Percentiles rank a stretch among this genome's conserved stretches.
phyloP scores from a whole-genome alignment of 176 grass and related monocot species.

The maize (Zea mays) region DNA sequence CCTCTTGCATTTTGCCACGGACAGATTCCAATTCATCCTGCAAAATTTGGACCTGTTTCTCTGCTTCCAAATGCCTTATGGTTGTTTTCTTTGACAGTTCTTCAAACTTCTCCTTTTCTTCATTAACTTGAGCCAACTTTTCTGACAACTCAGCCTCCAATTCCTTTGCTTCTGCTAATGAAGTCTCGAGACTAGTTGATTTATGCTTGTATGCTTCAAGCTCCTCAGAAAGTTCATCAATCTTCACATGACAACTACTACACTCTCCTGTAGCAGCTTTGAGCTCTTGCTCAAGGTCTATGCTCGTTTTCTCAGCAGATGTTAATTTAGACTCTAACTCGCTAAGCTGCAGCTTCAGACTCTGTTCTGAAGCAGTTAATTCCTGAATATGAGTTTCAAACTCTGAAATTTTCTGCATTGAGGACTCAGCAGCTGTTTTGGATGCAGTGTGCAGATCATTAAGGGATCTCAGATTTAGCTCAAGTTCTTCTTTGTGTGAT shows the following conservation, averaged over 20 bases:
- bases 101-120: constrained; percentile 76
- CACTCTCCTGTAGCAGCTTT: constrained; percentile 45
- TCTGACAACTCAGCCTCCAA: constrained; percentile 48
- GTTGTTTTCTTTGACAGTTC: constrained; percentile 48
- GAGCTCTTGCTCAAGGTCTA: constrained; percentile 71
- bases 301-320: constrained; percentile 58
- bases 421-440: constrained; percentile 47
- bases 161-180: constrained; percentile 51
- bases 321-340: constrained; percentile 61
- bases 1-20: constrained; percentile 51
- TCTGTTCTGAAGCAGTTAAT: constrained; percentile 58
- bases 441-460: constrained; percentile 57
- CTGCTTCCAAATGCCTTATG: constrained; percentile 57
- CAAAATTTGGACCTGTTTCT: constrained; percentile 45
- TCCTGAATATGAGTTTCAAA: constrained; percentile 64
- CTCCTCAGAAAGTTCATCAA: constrained; percentile 58
- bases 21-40: constrained; percentile 57
- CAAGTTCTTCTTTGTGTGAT: constrained; percentile 67
- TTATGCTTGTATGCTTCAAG: constrained; percentile 70
- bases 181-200: constrained; percentile 48
- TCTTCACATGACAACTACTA: constrained; percentile 34
- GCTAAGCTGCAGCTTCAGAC: constrained; percentile 50
- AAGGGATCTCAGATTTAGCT: constrained; percentile 63
- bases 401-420: constrained; percentile 45
- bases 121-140: constrained; percentile 53